Percentiles rank a stretch among this genome's conserved stretches.
These are phyloP conservation scores for Carex pumila DNA, from an alignment of 176 grass and related monocot genomes.

Conservation along the genomic window DNA sequence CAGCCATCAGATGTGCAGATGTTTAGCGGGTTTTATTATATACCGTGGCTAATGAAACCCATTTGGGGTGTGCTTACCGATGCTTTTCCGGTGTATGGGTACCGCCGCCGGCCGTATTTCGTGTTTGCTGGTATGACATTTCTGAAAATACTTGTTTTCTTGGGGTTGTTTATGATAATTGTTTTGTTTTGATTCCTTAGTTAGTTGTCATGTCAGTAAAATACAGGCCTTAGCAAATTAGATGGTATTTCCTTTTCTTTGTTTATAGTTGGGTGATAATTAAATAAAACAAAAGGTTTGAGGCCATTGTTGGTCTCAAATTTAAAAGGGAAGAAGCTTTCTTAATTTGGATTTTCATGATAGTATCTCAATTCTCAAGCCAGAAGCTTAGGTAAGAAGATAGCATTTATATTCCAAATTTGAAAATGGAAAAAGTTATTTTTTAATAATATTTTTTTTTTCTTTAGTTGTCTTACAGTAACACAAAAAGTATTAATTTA, in stretches of 20 bases:
- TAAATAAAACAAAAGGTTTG: neutral
- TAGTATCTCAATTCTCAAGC: neutral
- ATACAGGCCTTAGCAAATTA: neutral
- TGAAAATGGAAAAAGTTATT: neutral
- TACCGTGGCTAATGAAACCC: slow-evolving; percentile 87
- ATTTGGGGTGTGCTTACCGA: slow-evolving; percentile 85
- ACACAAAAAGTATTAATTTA: neutral
- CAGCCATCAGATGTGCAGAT: slow-evolving; percentile 79
- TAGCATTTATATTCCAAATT: neutral
- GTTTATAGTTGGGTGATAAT: neutral
- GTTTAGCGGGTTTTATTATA: slow-evolving; percentile 55
- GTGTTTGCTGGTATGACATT: slow-evolving; percentile 51
- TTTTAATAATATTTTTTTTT: neutral
- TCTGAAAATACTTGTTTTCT: neutral
- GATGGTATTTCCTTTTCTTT: neutral
- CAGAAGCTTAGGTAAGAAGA: neutral
- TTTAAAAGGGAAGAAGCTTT: neutral
- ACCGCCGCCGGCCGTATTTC: slow-evolving; percentile 82
- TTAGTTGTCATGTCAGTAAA: neutral
- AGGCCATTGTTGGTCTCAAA: neutral
- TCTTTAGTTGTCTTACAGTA: neutral
- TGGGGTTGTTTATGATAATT: neutral
- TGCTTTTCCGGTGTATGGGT: slow-evolving; percentile 66
- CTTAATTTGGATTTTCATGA: slow-evolving; percentile 5
- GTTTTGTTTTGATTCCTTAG: neutral